phyloP scores from a whole-genome alignment of 441 rosid genomes.

The Erodium chrysanthum region DNA sequence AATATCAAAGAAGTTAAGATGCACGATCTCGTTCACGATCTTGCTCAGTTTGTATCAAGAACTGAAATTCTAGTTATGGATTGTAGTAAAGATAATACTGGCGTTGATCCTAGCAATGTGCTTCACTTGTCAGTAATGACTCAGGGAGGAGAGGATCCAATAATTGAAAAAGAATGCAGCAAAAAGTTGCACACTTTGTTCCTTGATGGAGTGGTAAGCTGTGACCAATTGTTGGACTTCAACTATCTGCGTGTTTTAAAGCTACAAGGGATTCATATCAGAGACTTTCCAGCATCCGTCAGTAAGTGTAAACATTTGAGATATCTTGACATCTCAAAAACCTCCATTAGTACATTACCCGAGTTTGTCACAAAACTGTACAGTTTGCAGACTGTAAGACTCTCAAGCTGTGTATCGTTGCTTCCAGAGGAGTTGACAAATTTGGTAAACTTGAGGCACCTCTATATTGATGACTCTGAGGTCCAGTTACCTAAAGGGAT shows the following conservation, averaged over 20 bases:
- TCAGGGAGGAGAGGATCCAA: not conserved
- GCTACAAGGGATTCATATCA: not conserved
- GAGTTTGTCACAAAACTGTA: not conserved
- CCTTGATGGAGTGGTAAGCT: not conserved
- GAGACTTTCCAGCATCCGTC: conserved; percentile 5
- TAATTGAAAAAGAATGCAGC: not conserved
- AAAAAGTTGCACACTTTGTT: not conserved
- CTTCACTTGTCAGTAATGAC: not conserved
- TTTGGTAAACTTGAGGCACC: not conserved
- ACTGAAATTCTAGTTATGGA: not conserved
- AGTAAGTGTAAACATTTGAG: conserved; percentile 15
- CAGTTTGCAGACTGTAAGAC: not conserved
- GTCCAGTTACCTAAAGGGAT: not conserved
- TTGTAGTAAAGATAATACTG: not conserved
- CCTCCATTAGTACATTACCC: not conserved
- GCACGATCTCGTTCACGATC: conserved; percentile 15
- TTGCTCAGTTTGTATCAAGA: not conserved
- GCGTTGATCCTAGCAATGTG: not conserved
- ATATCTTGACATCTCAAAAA: conserved; percentile 7
- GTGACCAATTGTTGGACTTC: not conserved
- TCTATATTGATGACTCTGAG: not conserved
- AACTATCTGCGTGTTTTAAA: not conserved
- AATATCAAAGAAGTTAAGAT: not conserved
- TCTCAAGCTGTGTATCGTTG: not conserved
- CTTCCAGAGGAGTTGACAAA: not conserved